phyloP scores from a whole-genome alignment of 805 yeast genomes.

The Saccharomyces paradoxus region DNA sequence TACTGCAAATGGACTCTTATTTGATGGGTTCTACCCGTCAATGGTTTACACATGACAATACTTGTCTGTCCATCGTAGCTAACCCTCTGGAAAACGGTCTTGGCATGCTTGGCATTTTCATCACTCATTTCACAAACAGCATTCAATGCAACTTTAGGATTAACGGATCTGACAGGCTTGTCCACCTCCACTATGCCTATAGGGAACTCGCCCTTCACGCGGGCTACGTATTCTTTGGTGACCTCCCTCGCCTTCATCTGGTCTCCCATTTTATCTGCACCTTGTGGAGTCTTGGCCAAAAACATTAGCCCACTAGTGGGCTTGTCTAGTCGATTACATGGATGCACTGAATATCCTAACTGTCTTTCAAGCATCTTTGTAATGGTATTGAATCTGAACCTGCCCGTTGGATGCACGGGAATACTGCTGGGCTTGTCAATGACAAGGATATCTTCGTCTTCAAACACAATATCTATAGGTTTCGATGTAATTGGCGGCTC shows the following conservation, averaged over 20 bases:
- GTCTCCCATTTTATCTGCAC: conserved; percentile 67
- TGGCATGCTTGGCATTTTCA: conserved; percentile 51
- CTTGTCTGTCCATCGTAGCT: conserved; percentile 54
- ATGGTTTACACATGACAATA: conserved; percentile 78
- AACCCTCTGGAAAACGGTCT: conserved; percentile 57
- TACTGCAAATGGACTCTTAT: conserved; percentile 87
- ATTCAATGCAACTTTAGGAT: conserved; percentile 67
- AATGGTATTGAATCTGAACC: conserved; percentile 65
- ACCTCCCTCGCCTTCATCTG: conserved; percentile 70
- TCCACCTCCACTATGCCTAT: conserved; percentile 46
- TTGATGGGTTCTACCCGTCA: conserved; percentile 93
- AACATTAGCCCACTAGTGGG: conserved; percentile 92
- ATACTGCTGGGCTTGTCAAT: conserved; percentile 92
- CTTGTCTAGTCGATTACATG: conserved; percentile 84
- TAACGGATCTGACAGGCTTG: conserved; percentile 58
- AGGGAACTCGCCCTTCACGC: conserved; percentile 88
- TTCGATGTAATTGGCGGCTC: conserved; percentile 71
- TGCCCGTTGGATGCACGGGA: conserved; percentile 94
- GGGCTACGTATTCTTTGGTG: conserved; percentile 74
- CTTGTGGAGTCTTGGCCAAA: conserved; percentile 70
- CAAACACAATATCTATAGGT: conserved; percentile 57
- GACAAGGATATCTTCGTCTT: conserved; percentile 68
- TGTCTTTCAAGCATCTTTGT: conserved; percentile 73
- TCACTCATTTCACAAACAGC: conserved; percentile 34
- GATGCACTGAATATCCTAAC: conserved; percentile 57